Percentiles rank a stretch among this genome's conserved stretches.
These are phyloP conservation scores for Lumnitzera racemosa DNA, from an alignment of 345 rosid species.

Conservation along the genomic window DNA sequence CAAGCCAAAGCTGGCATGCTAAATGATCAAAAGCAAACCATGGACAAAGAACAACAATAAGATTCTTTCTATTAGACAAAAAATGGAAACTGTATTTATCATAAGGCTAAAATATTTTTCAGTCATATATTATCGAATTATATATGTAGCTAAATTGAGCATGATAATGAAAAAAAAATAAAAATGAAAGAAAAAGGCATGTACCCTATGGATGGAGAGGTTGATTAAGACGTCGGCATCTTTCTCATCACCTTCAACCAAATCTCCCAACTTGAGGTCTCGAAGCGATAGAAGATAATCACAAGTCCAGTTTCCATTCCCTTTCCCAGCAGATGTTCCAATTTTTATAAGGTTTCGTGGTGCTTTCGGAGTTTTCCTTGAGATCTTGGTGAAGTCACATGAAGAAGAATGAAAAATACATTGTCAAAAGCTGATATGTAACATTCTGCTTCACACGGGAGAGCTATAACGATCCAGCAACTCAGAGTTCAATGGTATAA, in stretches of 20 bases:
- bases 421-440: no score
- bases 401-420: no score
- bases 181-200: background rate
- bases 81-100: background rate
- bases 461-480: no score
- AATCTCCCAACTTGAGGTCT: slow-evolving; percentile 55
- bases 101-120: no score
- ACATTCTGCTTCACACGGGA: no score
- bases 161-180: background rate
- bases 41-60: background rate
- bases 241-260: slow-evolving; percentile 50
- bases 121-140: no score
- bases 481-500: no score
- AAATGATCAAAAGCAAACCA: background rate
- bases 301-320: slow-evolving; percentile 61
- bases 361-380: slow-evolving; percentile 1
- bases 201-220: slow-evolving; percentile 59
- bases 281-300: slow-evolving; percentile 53
- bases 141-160: no score
- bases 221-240: slow-evolving; percentile 41
- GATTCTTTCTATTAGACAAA: background rate
- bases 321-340: slow-evolving; percentile 60
- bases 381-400: background rate
- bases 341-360: slow-evolving; percentile 31
- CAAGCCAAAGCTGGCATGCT: slow-evolving; percentile 94